Base-by-base conservation (phyloP, 2,329 filamentous ascomycete species). In the Pestalotiopsis sp. region DNA sequence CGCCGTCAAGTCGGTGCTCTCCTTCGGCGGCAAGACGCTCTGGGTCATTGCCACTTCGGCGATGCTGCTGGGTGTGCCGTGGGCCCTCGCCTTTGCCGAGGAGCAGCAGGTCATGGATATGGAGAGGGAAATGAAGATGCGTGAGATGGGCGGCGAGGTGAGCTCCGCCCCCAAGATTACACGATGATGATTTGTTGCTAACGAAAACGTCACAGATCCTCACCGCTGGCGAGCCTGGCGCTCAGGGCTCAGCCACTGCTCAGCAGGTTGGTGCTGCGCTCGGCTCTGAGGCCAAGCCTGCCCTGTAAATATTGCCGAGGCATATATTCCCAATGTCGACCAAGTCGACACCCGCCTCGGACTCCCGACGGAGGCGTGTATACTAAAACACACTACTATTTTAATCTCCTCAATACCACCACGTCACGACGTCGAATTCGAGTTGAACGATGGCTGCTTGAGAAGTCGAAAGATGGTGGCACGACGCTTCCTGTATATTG, bases 61-160 rank as follows among this genome's bases (percentile, higher is more conserved):
- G 70, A 88, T 99, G 78, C 85, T 99, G 79, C 84, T 98, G 72
- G 95, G 94, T 75, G 94, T 98, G 65, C 96, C 96, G 68, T 98
- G 94, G 87, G 95, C 94, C 69, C 86, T 99, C 74, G 95, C 94
- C 69, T 95, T 94, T 80, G 91, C 92, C 72, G 96, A 99, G 86
- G 96, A 99, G 86, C 94, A 98, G 87, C 93, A 97, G 86, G 90
- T 97, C 80, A 87, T 95, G 73, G 95, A 97, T 86, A 97, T 98
- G 94, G 96, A 99, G 90, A 91, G 94, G 82, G 95, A 98, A 85
- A 94, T 95, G 89, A 91, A 92, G 82, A 96, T 97, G 93, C 92
- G 96, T 81, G 93, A 97, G 88, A 90, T 92, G 78, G 94, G 94
- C 72, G 91, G 92, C 78, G 93, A 97, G 69, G 77, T 79, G 66